Conservation (phyloP, 2,329 filamentous ascomycete species). For the Neurospora sp. region DNA sequence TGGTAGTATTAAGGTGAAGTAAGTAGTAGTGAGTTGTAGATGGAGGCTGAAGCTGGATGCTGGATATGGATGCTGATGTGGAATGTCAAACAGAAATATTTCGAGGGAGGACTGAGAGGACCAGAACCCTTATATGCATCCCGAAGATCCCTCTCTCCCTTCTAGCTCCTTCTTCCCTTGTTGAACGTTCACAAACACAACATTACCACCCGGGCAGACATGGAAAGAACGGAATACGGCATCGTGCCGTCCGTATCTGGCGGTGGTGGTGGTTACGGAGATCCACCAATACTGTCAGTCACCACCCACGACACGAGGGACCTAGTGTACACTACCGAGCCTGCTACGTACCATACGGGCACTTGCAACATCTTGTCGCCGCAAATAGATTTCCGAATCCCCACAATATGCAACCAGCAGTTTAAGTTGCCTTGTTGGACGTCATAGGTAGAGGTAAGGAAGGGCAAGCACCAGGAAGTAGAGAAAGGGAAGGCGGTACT, state of each 20-base stretch:
- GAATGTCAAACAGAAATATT: neutral
- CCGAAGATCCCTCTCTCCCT: neutral
- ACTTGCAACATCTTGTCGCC: neutral
- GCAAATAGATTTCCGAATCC: neutral
- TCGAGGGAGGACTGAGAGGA: neutral
- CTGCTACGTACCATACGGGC: neutral
- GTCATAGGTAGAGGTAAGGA: neutral
- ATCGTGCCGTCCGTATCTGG: neutral
- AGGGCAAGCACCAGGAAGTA: neutral
- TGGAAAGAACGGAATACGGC: neutral
- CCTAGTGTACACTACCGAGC: neutral
- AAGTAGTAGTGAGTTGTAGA: neutral
- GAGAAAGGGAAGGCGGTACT: neutral
- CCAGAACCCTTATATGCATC: neutral
- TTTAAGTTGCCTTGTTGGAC: neutral
- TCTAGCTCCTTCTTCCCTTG: neutral
- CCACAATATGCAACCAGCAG: neutral
- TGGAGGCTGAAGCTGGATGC: neutral
- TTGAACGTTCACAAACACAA: neutral
- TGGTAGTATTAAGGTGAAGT: neutral
- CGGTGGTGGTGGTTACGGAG: neutral
- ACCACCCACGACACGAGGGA: neutral
- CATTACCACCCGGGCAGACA: neutral
- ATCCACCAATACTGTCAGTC: neutral
- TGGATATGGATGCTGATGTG: neutral